These are phyloP conservation scores for Mortierella sp. DNA, from an alignment of 371 early-diverging fungal genomes.

Conservation along the genomic window DNA sequence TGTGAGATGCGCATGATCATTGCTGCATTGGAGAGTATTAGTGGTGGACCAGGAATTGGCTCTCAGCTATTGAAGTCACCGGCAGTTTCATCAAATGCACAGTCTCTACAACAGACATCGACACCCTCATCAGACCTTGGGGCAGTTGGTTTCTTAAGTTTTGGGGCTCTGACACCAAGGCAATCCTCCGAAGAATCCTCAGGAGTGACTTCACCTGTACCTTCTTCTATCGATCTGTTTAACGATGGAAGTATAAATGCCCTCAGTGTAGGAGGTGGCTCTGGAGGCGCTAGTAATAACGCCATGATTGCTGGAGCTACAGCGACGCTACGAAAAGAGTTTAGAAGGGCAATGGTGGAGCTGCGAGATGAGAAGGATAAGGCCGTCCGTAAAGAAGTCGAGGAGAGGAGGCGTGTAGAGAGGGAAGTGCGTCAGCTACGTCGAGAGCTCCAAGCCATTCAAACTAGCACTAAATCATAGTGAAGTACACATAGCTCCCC, in stretches of 20 bases:
- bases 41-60: slow-evolving; percentile 36
- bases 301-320: slow-evolving; percentile 48
- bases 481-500: no score
- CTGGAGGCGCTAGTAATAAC: not conserved
- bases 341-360: slow-evolving; percentile 65
- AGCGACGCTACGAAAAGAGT: slow-evolving; percentile 66
- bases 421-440: slow-evolving; percentile 58
- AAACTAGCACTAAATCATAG: slow-evolving; percentile 5
- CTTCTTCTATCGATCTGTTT: slow-evolving; percentile 12
- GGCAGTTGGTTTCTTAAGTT: slow-evolving; percentile 21
- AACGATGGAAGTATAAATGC: slow-evolving; percentile 4
- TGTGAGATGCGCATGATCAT: slow-evolving; percentile 45
- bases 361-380: slow-evolving; percentile 62
- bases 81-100: slow-evolving; percentile 5
- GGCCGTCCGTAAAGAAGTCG: slow-evolving; percentile 59
- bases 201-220: slow-evolving; percentile 8
- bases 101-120: slow-evolving; percentile 8
- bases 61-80: slow-evolving; percentile 20
- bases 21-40: slow-evolving; percentile 43
- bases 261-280: not conserved
- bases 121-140: slow-evolving; percentile 27
- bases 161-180: slow-evolving; percentile 18
- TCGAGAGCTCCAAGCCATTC: slow-evolving; percentile 54
- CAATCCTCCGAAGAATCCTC: slow-evolving; percentile 7
- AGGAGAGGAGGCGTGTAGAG: slow-evolving; percentile 58